These are phyloP conservation scores for Aschersonia sp. DNA, from an alignment of 2,329 filamentous ascomycete species.

Conservation along the genomic window DNA sequence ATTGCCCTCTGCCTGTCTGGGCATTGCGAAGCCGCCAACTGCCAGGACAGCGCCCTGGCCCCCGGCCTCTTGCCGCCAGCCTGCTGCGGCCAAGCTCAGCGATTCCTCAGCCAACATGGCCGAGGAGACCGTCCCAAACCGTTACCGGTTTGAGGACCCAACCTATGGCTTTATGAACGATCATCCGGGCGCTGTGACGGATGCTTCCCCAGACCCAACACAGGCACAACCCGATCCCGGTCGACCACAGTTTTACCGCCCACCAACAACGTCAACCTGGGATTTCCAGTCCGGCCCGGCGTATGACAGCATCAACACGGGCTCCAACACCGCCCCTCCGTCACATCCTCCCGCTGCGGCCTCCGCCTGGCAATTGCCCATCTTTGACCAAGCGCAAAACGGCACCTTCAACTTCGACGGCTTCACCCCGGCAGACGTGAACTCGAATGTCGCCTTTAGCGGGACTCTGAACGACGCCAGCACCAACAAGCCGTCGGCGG, in stretches of 20 bases:
- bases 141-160: slow-evolving; percentile 29
- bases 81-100: not conserved
- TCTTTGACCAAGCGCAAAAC: slow-evolving; percentile 19
- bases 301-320: slow-evolving; percentile 29
- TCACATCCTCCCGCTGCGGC: slow-evolving; percentile 17
- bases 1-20: not conserved
- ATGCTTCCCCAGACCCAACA: slow-evolving; percentile 17
- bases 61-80: slow-evolving; percentile 3
- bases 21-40: slow-evolving; percentile 1
- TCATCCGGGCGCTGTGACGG: slow-evolving; percentile 13
- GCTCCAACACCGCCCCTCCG: slow-evolving; percentile 14
- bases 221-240: slow-evolving; percentile 16
- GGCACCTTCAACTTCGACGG: slow-evolving; percentile 15
- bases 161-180: slow-evolving; percentile 22
- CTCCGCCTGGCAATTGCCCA: slow-evolving; percentile 19
- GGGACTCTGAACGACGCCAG: slow-evolving; percentile 1
- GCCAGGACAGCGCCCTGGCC: not conserved
- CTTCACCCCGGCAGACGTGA: slow-evolving; percentile 18
- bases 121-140: slow-evolving; percentile 22
- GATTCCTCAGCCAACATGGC: slow-evolving; percentile 17
- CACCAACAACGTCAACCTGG: slow-evolving; percentile 23
- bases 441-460: slow-evolving; percentile 18
- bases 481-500: slow-evolving; percentile 2
- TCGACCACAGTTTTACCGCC: slow-evolving; percentile 16
- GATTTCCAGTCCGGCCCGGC: slow-evolving; percentile 31